phyloP scores from a whole-genome alignment of 2,329 filamentous ascomycete genomes.

The Fusarium oxysporum region DNA sequence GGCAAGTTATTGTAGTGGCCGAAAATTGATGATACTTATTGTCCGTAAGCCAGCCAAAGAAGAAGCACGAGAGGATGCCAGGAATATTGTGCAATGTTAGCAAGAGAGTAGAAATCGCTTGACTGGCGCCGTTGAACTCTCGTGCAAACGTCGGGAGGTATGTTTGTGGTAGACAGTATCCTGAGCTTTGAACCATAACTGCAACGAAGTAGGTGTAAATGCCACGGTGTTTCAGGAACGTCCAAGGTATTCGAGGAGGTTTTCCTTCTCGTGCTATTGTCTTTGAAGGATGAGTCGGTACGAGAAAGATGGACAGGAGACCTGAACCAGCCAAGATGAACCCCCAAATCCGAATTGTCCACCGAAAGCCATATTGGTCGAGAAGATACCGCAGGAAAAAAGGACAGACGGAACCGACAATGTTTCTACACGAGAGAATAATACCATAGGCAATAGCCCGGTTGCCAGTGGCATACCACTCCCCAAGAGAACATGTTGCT shows the following conservation, averaged over 20 bases:
- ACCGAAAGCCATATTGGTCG: not conserved
- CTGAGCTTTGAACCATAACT: not conserved
- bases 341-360: not conserved
- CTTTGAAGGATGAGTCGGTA: not conserved
- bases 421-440: not conserved
- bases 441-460: not conserved
- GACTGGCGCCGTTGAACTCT: not conserved
- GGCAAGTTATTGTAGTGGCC: not conserved
- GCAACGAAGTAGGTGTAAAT: not conserved
- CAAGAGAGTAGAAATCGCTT: not conserved
- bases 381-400: not conserved
- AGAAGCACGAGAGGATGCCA: not conserved
- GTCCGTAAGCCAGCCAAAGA: slow-evolving; percentile 3
- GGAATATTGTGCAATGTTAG: not conserved
- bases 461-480: not conserved
- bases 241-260: not conserved
- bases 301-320: not conserved
- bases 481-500: not conserved
- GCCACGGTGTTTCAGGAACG: not conserved
- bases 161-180: not conserved
- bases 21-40: slow-evolving; percentile 1
- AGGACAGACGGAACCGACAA: not conserved
- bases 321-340: not conserved
- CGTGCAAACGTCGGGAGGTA: not conserved
- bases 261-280: not conserved